Evolutionary conservation across 345 rosid genomes (phyloP).

Genomic region (Eucalyptus brandiana): DNA sequence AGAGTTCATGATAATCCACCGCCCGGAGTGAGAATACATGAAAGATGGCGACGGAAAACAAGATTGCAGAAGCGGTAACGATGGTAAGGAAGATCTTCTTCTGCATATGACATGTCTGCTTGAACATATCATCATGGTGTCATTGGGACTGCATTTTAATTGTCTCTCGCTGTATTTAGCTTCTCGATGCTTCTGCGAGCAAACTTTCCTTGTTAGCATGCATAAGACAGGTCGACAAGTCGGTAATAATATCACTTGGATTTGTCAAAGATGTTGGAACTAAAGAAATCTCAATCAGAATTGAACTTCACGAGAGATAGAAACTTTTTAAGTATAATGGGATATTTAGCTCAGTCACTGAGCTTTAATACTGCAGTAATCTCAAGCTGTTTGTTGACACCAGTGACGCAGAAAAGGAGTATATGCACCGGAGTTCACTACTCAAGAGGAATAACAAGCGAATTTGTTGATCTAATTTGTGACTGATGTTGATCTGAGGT

Average conservation of each 20-base stretch:
- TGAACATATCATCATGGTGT: not conserved
- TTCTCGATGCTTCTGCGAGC: not conserved
- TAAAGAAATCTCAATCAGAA: not conserved
- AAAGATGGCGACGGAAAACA: slow-evolving; percentile 56
- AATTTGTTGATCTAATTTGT: not conserved
- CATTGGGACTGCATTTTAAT: not conserved
- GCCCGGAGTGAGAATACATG: not conserved
- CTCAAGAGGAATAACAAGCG: not conserved
- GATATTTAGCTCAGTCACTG: not conserved
- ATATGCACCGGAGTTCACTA: not conserved
- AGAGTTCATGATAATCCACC: not conserved
- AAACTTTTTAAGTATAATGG: not conserved
- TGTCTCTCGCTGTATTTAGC: not conserved
- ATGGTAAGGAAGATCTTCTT: slow-evolving; percentile 17
- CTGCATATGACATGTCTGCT: not conserved
- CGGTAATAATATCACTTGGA: not conserved
- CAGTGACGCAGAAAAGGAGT: not conserved
- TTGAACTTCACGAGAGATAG: not conserved
- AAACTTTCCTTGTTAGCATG: not conserved
- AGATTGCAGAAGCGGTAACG: slow-evolving; percentile 13
- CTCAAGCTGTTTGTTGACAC: not conserved
- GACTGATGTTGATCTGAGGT: not conserved
- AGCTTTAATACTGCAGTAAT: not conserved
- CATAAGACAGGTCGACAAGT: not conserved
- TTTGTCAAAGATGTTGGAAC: not conserved